Base-by-base conservation (phyloP, 2,329 filamentous ascomycete species). In the Talaromyces sp. region DNA sequence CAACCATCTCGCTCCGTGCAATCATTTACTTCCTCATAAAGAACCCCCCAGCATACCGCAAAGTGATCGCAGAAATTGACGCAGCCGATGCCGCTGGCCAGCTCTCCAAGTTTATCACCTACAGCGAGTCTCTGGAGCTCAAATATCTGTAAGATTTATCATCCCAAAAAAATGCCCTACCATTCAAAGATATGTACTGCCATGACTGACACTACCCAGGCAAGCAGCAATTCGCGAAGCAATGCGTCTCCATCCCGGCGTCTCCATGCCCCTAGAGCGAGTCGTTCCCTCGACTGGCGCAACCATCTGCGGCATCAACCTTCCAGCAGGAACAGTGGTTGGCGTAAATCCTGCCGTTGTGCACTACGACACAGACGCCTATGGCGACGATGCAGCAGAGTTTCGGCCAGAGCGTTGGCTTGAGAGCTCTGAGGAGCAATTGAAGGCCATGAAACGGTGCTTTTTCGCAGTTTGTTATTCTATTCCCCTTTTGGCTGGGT, bases 211-310 rank as follows among this genome's bases (percentile, higher is more conserved):
- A 33, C 24, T 14, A 52, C 5, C 31, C 27, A 52, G 27, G n/a
- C 49, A 52, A n/a, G 49, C 49, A 31, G 27, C 49, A 31, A 31
- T 52, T 24, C 49, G 24, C 24, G 49, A 52, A 11, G 49, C 49
- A 33, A 52, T 52, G 49, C 54, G 54, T 39, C 31, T 62, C 16
- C 60, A 62, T 16, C 60, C 60, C 31, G 45, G n/a, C 16, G 60
- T 62, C 2, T 45, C 41, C 10, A 39, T 54, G 27, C 33, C 47
- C 1, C 60, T 62, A 1, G 60, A 62, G n/a, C 43, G 60, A 27
- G n/a, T 35, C 3, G 47, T 52, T 2, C 59, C 59, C 8, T 13
- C 45, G 13, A 13, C 16, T 22, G 59, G 43, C 33, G 45, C 31
- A 49, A 47, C 41, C 1, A 61, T 61, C 43, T 62, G 60, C 35